These are phyloP conservation scores for Yamadazyma sp. DNA, from an alignment of 805 yeast genomes.

Conservation along the genomic window DNA sequence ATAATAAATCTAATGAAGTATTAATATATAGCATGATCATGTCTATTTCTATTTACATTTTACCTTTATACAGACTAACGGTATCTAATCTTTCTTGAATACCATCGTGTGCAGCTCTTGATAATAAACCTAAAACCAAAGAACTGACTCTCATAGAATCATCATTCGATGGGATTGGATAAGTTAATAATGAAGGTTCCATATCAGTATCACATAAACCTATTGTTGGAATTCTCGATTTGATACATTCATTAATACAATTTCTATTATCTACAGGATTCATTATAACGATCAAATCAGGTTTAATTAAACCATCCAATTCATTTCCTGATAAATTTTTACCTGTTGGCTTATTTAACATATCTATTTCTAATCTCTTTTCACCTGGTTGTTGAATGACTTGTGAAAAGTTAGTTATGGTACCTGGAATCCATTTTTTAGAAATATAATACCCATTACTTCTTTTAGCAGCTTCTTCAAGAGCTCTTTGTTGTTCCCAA, in stretches of 20 bases:
- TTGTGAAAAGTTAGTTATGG: conserved; percentile 79
- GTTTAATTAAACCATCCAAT: conserved; percentile 61
- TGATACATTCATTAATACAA: conserved; percentile 77
- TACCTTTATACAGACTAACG: conserved; percentile 13
- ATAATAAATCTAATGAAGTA: no score
- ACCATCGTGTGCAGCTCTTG: conserved; percentile 84
- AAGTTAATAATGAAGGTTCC: conserved; percentile 85
- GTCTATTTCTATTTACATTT: no score
- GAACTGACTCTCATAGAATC: conserved; percentile 82
- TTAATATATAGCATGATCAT: no score
- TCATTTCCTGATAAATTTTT: conserved; percentile 51
- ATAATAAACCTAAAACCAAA: conserved; percentile 76
- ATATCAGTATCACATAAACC: conserved; percentile 93
- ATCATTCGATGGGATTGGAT: conserved; percentile 96
- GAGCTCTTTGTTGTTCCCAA: conserved; percentile 58
- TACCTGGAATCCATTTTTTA: conserved; percentile 92
- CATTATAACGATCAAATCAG: conserved; percentile 82
- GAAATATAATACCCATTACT: conserved; percentile 78
- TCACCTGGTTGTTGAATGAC: conserved; percentile 53
- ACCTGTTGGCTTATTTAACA: conserved; percentile 64
- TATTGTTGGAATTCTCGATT: conserved; percentile 83
- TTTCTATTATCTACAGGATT: conserved; percentile 86
- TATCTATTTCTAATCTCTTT: conserved; percentile 58
- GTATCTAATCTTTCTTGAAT: conserved; percentile 49
- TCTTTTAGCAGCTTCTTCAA: conserved; percentile 76